Evolutionary conservation across 768 basidiomycete genomes (phyloP).

Genomic region (Leucocoprinus leucothites): DNA sequence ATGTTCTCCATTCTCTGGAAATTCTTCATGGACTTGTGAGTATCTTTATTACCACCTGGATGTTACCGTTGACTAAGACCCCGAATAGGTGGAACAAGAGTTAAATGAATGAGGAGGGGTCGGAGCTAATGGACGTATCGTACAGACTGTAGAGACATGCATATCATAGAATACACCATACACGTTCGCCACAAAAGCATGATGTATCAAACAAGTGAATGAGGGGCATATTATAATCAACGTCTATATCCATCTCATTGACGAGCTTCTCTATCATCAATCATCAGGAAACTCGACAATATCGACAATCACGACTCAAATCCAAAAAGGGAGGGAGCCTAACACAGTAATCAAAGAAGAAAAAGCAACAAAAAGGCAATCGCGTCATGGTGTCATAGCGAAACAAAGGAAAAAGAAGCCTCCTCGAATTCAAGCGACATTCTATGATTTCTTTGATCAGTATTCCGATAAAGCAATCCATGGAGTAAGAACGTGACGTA

Average conservation of each 20-base stretch:
- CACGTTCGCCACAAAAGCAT: neutral
- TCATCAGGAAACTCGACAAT: neutral
- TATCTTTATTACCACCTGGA: conserved; percentile 18
- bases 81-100: conserved; percentile 28
- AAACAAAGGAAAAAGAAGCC: neutral
- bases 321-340: neutral
- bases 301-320: neutral
- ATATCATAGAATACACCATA: neutral
- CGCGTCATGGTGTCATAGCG: neutral
- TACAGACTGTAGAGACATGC: conserved; percentile 8
- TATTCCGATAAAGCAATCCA: neutral
- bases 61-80: neutral
- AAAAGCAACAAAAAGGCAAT: neutral
- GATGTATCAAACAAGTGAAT: neutral
- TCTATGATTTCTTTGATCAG: neutral
- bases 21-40: conserved; percentile 85
- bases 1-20: conserved; percentile 94
- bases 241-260: conserved; percentile 1
- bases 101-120: conserved; percentile 14
- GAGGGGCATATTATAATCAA: neutral
- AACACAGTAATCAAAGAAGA: neutral
- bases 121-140: neutral
- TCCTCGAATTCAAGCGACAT: neutral
- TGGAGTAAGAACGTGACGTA: neutral
- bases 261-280: neutral